Percentiles rank a stretch among this genome's conserved stretches.
phyloP scores from a whole-genome alignment of 192 early-diverging fungal genomes.

The Glomus cerebriforme region DNA sequence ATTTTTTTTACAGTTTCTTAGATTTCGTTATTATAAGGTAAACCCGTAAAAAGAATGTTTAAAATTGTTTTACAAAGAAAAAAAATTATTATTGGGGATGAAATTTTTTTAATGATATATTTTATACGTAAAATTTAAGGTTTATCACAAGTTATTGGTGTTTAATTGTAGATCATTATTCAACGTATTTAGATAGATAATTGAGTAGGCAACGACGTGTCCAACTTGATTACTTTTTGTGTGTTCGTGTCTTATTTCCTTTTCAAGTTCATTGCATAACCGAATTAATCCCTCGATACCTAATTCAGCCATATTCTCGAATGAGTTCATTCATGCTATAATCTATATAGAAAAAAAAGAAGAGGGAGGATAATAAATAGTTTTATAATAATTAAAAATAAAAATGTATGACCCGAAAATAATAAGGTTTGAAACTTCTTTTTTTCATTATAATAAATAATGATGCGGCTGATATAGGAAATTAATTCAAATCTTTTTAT shows the following conservation, averaged over 20 bases:
- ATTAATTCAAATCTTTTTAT: no score
- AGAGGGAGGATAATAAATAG: neutral
- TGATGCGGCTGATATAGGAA: no score
- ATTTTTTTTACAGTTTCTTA: no score
- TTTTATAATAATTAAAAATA: neutral
- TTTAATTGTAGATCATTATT: neutral
- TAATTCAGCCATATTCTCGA: neutral
- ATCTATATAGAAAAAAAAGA: neutral
- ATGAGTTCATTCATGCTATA: neutral
- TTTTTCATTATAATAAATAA: no score
- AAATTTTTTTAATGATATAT: neutral
- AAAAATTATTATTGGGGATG: no score
- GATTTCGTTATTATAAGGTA: no score
- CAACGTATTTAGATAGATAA: no score
- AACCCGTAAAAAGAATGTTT: no score
- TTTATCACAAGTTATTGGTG: neutral
- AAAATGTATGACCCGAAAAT: neutral
- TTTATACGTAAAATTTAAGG: neutral
- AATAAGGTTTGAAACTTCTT: no score
- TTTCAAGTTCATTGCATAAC: neutral
- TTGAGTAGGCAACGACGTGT: neutral
- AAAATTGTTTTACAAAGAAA: neutral
- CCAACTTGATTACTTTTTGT: neutral
- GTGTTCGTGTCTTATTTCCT: neutral
- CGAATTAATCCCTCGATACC: neutral